Conservation (phyloP, 129 eudicot species). For the Tanacetum coccineum region DNA sequence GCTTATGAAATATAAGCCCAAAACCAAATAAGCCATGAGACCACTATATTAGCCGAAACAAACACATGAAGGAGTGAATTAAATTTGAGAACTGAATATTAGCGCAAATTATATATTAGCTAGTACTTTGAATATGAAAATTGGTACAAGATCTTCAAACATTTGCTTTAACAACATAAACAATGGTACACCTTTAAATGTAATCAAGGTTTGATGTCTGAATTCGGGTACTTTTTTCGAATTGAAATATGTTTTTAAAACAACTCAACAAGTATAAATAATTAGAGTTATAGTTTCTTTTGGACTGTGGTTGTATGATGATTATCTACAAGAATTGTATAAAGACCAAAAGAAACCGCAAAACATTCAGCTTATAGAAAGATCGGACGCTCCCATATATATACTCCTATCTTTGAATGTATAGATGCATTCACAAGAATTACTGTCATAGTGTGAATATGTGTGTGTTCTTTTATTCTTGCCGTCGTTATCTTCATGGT, state of each 20-base stretch:
- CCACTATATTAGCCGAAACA: too few species aligned
- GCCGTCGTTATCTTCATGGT: constrained; percentile 2
- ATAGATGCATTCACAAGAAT: too few species aligned
- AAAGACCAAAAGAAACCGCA: background rate
- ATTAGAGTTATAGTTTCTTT: background rate
- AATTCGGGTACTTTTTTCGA: background rate
- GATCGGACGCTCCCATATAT: too few species aligned
- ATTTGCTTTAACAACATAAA: background rate
- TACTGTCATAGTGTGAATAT: background rate
- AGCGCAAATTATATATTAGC: background rate
- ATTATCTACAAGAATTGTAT: background rate
- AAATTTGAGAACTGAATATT: background rate
- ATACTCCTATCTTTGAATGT: too few species aligned
- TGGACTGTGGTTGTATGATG: background rate
- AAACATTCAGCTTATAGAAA: background rate
- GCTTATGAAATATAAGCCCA: too few species aligned
- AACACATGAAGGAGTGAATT: too few species aligned
- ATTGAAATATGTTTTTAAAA: background rate
- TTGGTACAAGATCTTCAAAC: background rate
- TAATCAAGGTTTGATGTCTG: background rate
- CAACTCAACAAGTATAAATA: background rate
- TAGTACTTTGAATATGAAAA: background rate
- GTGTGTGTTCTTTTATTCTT: background rate
- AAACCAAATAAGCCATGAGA: too few species aligned
- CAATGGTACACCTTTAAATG: background rate